phyloP scores from a whole-genome alignment of 805 yeast species.

The Ogataea trehaloabstinens region DNA sequence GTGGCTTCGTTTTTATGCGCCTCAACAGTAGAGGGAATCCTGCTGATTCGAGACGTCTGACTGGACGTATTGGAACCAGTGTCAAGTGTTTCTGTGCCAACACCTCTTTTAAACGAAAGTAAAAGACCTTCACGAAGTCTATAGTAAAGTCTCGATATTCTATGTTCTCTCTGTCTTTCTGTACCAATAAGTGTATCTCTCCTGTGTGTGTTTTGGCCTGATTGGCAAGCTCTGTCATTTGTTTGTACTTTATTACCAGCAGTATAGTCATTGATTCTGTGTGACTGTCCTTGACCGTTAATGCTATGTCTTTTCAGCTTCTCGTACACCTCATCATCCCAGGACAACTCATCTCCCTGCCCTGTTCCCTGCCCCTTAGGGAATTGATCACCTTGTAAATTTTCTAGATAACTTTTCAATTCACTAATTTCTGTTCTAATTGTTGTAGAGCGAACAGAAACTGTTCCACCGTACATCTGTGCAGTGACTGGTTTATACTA shows the following conservation, averaged over 20 bases:
- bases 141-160: conserved; percentile 15
- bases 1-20: neutral
- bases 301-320: neutral
- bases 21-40: neutral
- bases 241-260: neutral
- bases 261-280: neutral
- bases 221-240: neutral
- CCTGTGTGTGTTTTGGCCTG: no score
- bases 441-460: conserved; percentile 13
- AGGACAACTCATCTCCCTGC: neutral
- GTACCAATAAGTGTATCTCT: neutral
- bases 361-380: neutral
- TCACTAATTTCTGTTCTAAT: conserved; percentile 13
- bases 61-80: neutral
- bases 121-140: conserved; percentile 15
- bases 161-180: conserved; percentile 11
- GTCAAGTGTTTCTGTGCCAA: neutral
- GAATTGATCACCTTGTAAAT: conserved; percentile 11
- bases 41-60: neutral
- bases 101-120: conserved; percentile 11
- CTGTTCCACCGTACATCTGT: conserved; percentile 16
- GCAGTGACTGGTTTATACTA: neutral
- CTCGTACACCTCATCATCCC: neutral
- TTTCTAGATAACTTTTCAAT: conserved; percentile 10
- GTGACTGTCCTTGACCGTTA: neutral